These are phyloP conservation scores for Trichophyton equinum DNA, from an alignment of 2,329 filamentous ascomycete genomes.

Conservation along the genomic window DNA sequence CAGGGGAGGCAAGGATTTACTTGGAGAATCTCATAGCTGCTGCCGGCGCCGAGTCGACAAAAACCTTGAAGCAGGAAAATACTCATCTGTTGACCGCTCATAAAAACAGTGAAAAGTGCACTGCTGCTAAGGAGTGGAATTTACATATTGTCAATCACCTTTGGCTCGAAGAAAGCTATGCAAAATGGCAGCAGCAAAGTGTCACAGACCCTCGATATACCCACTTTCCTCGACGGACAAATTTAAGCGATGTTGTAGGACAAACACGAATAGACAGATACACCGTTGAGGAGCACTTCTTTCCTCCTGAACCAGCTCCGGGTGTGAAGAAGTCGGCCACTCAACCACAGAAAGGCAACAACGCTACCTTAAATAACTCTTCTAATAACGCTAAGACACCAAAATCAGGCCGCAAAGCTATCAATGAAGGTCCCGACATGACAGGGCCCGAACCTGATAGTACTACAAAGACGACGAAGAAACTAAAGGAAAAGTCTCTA, in stretches of 20 bases:
- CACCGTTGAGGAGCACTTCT: slow-evolving; percentile 58
- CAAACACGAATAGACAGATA: slow-evolving; percentile 70
- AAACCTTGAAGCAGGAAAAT: slow-evolving; percentile 89
- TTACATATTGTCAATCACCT: slow-evolving; percentile 85
- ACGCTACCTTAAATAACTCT: slow-evolving; percentile 10
- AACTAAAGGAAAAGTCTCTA: slow-evolving; percentile 22
- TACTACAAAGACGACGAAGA: slow-evolving; percentile 16
- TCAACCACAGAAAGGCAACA: slow-evolving; percentile 28
- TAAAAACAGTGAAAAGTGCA: slow-evolving; percentile 80
- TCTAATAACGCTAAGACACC: slow-evolving; percentile 7
- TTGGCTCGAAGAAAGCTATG: slow-evolving; percentile 96
- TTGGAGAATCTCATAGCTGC: slow-evolving; percentile 82
- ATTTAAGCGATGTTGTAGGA: slow-evolving; percentile 83
- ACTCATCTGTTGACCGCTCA: slow-evolving; percentile 91
- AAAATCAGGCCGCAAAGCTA: slow-evolving; percentile 10
- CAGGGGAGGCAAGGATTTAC: slow-evolving; percentile 83
- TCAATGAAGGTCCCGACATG: slow-evolving; percentile 7
- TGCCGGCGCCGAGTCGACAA: slow-evolving; percentile 77
- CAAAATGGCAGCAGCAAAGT: slow-evolving; percentile 65
- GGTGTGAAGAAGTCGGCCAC: slow-evolving; percentile 13
- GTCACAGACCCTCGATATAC: slow-evolving; percentile 65
- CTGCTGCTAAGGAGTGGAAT: slow-evolving; percentile 83
- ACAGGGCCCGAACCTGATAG: slow-evolving; percentile 11
- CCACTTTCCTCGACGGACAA: slow-evolving; percentile 77
- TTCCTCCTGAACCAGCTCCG: slow-evolving; percentile 25